Evolutionary conservation across 192 early-diverging fungal genomes (phyloP).

Genomic region (Podila epicladia): DNA sequence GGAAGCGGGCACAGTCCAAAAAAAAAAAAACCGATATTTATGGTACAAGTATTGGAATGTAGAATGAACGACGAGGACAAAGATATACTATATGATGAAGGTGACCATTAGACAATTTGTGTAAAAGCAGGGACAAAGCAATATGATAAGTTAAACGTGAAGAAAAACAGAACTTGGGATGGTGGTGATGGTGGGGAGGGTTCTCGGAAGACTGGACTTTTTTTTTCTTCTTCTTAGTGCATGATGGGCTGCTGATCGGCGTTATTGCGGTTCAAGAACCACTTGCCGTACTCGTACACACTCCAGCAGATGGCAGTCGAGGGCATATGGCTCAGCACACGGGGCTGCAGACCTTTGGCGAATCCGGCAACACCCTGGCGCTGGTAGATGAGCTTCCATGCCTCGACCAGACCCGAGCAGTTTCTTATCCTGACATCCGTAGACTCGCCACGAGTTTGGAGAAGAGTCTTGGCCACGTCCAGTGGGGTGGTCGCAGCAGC

Average conservation of each 20-base stretch:
- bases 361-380: slow-evolving; percentile 83
- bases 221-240: slow-evolving; percentile 16
- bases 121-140: not conserved
- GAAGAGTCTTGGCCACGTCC: slow-evolving; percentile 96
- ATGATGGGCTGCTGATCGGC: slow-evolving; percentile 36
- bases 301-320: slow-evolving; percentile 96
- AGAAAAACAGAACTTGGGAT: not conserved
- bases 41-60: not conserved
- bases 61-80: not conserved
- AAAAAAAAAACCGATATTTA: slow-evolving; percentile 1
- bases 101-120: not conserved
- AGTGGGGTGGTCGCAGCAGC: slow-evolving; percentile 91
- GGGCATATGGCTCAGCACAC: slow-evolving; percentile 92
- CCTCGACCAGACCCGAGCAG: slow-evolving; percentile 75
- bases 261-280: slow-evolving; percentile 58
- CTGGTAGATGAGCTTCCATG: slow-evolving; percentile 80
- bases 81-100: too few relatives aligned
- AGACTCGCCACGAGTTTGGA: slow-evolving; percentile 90
- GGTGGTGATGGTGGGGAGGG: too few relatives aligned
- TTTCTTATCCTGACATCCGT: slow-evolving; percentile 74
- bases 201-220: not conserved
- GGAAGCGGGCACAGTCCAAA: not conserved
- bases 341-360: slow-evolving; percentile 78
- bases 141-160: not conserved
- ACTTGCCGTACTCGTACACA: slow-evolving; percentile 89